A percentile compares a stretch with the other conserved stretches of the same genome.
phyloP scores from a whole-genome alignment of 1,284 basidiomycete species.

The Trichosporon sp. region DNA sequence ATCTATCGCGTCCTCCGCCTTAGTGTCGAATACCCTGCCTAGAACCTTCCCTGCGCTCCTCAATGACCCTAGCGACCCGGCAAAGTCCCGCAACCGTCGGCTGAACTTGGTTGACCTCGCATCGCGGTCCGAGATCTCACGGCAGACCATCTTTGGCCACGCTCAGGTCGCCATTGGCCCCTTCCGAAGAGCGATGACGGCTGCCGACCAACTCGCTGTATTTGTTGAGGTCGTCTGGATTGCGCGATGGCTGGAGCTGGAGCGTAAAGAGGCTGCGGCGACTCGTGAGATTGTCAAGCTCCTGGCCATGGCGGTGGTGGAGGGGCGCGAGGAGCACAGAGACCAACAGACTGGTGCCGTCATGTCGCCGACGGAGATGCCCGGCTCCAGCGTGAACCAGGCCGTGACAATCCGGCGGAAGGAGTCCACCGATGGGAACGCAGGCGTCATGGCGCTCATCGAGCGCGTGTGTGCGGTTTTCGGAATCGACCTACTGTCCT shows the following conservation, averaged over 20 bases:
- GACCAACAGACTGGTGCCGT: neutral
- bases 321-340: constrained; percentile 44
- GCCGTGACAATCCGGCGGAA: constrained; percentile 67
- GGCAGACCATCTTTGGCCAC: constrained; percentile 67
- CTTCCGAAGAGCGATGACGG: constrained; percentile 77
- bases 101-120: constrained; percentile 64
- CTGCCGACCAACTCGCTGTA: constrained; percentile 70
- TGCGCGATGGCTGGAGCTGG: constrained; percentile 75
- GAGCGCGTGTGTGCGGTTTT: constrained; percentile 70
- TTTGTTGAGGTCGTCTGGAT: constrained; percentile 71
- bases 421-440: constrained; percentile 75
- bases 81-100: constrained; percentile 56
- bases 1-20: constrained; percentile 71
- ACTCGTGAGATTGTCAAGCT: constrained; percentile 80
- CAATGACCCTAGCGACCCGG: constrained; percentile 22
- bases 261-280: constrained; percentile 79
- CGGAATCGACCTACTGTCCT: constrained; percentile 25
- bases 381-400: neutral
- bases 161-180: constrained; percentile 75
- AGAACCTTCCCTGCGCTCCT: constrained; percentile 52
- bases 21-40: constrained; percentile 65
- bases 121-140: constrained; percentile 67
- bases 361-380: neutral
- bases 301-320: constrained; percentile 73
- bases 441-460: constrained; percentile 71